phyloP scores from a whole-genome alignment of 2,329 filamentous ascomycete species.

The Aureobasidium pullulans region DNA sequence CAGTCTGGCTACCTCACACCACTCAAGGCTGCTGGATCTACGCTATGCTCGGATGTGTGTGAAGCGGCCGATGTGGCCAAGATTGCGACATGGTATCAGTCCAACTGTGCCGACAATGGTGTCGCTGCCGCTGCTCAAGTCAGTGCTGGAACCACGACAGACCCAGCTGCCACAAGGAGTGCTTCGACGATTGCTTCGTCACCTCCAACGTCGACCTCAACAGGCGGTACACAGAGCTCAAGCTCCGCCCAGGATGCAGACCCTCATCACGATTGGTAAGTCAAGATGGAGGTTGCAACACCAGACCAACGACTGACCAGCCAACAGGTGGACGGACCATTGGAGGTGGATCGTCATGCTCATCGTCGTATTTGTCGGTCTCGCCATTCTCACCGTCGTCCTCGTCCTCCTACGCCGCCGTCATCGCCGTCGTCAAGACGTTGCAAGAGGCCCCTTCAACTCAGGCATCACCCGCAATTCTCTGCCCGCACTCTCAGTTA shows the following conservation, averaged over 20 bases:
- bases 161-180: not conserved
- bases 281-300: not conserved
- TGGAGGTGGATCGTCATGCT: slow-evolving; percentile 79
- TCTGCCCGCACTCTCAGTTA: slow-evolving; percentile 7
- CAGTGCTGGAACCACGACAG: slow-evolving; percentile 14
- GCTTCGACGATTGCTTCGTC: slow-evolving; percentile 10
- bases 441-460: slow-evolving; percentile 26
- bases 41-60: slow-evolving; percentile 53
- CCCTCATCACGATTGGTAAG: slow-evolving; percentile 18
- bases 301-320: not conserved
- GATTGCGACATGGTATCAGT: slow-evolving; percentile 64
- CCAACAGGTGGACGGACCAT: slow-evolving; percentile 57
- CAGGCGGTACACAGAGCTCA: slow-evolving; percentile 24
- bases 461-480: slow-evolving; percentile 29
- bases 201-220: slow-evolving; percentile 11
- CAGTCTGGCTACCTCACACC: slow-evolving; percentile 50
- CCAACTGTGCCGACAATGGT: slow-evolving; percentile 52
- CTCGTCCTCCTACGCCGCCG: slow-evolving; percentile 66
- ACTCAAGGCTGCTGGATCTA: slow-evolving; percentile 50
- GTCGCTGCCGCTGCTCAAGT: slow-evolving; percentile 26
- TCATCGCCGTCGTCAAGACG: slow-evolving; percentile 62
- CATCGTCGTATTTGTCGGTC: slow-evolving; percentile 63
- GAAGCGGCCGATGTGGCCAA: slow-evolving; percentile 44
- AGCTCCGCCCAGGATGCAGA: slow-evolving; percentile 17
- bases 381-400: slow-evolving; percentile 58